phyloP scores from a whole-genome alignment of 2,329 filamentous ascomycete genomes.

The Cordyceps cicadae region DNA sequence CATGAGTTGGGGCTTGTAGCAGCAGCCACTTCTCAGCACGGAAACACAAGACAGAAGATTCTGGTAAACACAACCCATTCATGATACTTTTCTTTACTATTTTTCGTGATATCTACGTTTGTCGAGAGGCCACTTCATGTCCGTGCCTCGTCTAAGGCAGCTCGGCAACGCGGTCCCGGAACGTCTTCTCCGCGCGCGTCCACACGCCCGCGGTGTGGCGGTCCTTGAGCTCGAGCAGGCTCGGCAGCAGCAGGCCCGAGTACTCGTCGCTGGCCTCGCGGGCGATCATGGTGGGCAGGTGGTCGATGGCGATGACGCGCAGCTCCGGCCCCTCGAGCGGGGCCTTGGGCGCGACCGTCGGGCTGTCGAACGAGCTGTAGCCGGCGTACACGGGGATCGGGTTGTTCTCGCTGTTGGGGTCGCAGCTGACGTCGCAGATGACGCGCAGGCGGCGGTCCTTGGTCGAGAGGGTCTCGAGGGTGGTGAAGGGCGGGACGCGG shows the following conservation, averaged over 20 bases:
- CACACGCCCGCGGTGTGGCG: constrained; percentile 64
- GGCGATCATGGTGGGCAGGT: constrained; percentile 69
- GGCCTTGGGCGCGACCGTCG: constrained; percentile 63
- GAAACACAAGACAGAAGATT: no score
- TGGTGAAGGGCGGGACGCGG: constrained; percentile 59
- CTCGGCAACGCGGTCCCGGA: constrained; percentile 47
- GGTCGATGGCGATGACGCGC: constrained; percentile 76
- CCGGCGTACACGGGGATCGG: constrained; percentile 66
- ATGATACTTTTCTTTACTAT: neutral
- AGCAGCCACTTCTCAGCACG: no score
- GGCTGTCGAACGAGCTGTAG: constrained; percentile 74
- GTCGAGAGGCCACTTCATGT: no score
- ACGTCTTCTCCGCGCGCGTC: constrained; percentile 71
- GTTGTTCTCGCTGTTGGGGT: constrained; percentile 62
- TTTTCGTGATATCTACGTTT: neutral
- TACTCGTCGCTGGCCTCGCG: constrained; percentile 80
- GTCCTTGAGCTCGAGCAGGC: constrained; percentile 66
- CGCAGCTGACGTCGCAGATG: constrained; percentile 67
- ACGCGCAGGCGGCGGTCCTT: constrained; percentile 65
- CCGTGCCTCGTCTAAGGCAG: neutral
- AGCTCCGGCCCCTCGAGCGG: constrained; percentile 49
- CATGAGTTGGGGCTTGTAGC: no score
- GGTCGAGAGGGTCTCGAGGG: constrained; percentile 47
- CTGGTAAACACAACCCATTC: neutral
- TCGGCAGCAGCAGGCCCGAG: constrained; percentile 65